Base-by-base conservation (phyloP, 140 eudicot genomes). In the Anethum foeniculum region DNA sequence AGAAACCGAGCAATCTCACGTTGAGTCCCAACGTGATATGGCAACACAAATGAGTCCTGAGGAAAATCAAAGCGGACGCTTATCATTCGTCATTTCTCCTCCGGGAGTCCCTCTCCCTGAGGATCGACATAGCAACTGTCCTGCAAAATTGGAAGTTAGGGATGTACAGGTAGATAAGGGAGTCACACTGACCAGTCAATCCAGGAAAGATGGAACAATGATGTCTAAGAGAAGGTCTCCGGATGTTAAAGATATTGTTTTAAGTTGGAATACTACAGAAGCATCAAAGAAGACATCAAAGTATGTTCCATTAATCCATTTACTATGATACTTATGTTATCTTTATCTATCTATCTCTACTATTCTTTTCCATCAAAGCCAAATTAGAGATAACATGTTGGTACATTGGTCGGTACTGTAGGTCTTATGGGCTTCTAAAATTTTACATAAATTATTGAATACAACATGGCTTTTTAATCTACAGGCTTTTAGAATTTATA, bases 81-180 rank as follows among this genome's bases (percentile, higher is more conserved):
- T 71, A 7, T 30, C 89, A 65, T 49, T 88, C n/a, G 83, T 84
- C 68, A 85, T 92, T 52, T 71, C 87, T 43, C 85, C 86, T 60
- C 77, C 78, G 41, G 75, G 87, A 0, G 39, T 69, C 15, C 84
- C 89, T 47, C 67, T 85, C 49, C 58, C 87, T 0, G 52, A 69
- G 71, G 84, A 74, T 78, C 85, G 21, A 48, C 83, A 60, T 15
- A 56, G 47, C 77, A 80, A 68, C 72, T 75, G 36, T 76, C 85
- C 88, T 52, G 67, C 81, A 32, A 85, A 84, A 80, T 76, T 76
- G 78, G 97, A 92, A 67, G 86, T 95, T 49, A 89, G 89, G 75
- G 99, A 95, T 82, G 98, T 95, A 25, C 90, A 91, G 86, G 96
- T 92, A 48, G 99, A 95, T 81, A 91, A 93, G 85, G 86, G 92